Evolutionary conservation across 202 grass and related monocot genomes (phyloP).

Genomic region (Schoenoplectus tabernaemontani): DNA sequence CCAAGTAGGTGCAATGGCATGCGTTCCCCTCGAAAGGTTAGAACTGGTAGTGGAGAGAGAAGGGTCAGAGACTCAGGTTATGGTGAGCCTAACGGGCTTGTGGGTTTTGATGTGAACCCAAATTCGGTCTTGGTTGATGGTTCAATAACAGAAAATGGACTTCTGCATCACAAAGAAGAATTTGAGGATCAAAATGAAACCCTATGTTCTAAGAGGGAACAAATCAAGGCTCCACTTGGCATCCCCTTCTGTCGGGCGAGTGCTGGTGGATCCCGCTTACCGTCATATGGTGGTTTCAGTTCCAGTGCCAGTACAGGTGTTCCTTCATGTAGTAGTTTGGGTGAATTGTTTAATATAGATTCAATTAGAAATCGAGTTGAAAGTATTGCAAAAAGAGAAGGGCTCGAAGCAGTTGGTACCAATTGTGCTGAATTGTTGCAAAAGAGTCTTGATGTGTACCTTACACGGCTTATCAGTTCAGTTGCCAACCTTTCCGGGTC

Average conservation of each 20-base stretch:
- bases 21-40: constrained; percentile 26
- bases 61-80: constrained; percentile 26
- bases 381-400: constrained; percentile 48
- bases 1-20: constrained; percentile 23
- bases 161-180: constrained; percentile 23
- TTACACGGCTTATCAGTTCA: constrained; percentile 66
- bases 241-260: constrained; percentile 51
- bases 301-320: constrained; percentile 16
- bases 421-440: constrained; percentile 73
- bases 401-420: constrained; percentile 52
- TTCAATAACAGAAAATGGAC: constrained; percentile 17
- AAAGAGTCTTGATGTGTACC: constrained; percentile 57
- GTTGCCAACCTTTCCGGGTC: constrained; percentile 43
- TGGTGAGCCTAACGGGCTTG: constrained; percentile 13
- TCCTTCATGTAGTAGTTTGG: constrained; percentile 21
- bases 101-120: constrained; percentile 6
- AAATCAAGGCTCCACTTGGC: constrained; percentile 59
- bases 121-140: constrained; percentile 2
- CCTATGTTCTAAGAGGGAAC: constrained; percentile 14
- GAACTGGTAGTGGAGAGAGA: constrained; percentile 5
- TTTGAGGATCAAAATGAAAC: constrained; percentile 13
- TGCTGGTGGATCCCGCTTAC: constrained; percentile 32
- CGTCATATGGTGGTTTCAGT: constrained; percentile 21
- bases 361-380: constrained; percentile 56
- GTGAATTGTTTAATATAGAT: constrained; percentile 51